These are phyloP conservation scores for Sordaria brevicollis DNA, from an alignment of 495 filamentous ascomycete genomes.

Conservation along the genomic window DNA sequence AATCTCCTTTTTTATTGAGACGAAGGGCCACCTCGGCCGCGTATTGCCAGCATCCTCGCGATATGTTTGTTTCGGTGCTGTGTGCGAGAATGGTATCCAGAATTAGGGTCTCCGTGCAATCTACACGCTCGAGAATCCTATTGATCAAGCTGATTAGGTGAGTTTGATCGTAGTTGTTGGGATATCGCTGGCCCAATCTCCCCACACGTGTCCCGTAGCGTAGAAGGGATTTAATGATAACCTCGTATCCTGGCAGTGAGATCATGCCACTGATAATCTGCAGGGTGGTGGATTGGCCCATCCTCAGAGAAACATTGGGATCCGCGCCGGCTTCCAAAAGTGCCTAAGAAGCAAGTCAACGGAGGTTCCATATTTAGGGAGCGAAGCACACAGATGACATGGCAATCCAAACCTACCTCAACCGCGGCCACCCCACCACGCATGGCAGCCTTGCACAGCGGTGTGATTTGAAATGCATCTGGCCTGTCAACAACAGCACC, in stretches of 20 bases:
- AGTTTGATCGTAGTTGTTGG: neutral
- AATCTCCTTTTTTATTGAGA: neutral
- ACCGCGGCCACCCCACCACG: neutral
- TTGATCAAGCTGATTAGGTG: neutral
- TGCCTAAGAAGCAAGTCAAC: neutral
- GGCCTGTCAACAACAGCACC: conserved; percentile 1
- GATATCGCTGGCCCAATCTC: neutral
- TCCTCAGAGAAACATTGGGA: neutral
- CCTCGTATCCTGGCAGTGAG: neutral
- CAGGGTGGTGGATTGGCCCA: neutral
- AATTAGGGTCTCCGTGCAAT: neutral
- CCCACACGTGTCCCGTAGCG: neutral
- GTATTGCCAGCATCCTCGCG: conserved; percentile 1
- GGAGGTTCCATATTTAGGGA: neutral
- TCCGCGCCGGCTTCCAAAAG: neutral
- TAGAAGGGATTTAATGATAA: neutral
- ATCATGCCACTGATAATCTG: neutral
- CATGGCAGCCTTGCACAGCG: neutral
- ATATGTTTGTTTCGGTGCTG: neutral
- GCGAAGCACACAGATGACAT: neutral
- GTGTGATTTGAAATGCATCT: neutral
- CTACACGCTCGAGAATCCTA: neutral
- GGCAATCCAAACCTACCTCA: neutral
- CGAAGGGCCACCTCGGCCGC: neutral
- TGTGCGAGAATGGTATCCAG: neutral